These are phyloP conservation scores for Euryodendron excelsum DNA, from an alignment of 148 eudicot genomes.

Conservation along the genomic window DNA sequence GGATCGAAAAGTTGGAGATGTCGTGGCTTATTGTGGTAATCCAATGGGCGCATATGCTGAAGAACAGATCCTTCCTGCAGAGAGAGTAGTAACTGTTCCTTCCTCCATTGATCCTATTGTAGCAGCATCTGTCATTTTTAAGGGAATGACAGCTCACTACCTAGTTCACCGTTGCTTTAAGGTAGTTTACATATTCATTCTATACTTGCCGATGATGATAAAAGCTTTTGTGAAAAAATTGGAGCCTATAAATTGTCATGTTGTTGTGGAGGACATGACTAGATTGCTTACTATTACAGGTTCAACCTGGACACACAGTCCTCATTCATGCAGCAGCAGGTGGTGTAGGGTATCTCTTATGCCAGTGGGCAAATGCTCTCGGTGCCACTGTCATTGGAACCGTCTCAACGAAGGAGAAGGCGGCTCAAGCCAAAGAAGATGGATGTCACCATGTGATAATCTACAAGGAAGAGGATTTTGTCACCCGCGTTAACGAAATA, in stretches of 20 bases:
- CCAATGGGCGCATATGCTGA: slow-evolving; percentile 88
- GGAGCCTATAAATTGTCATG: background rate
- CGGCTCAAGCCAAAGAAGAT: slow-evolving; percentile 77
- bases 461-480: slow-evolving; percentile 79
- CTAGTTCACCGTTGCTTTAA: slow-evolving; percentile 67
- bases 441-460: slow-evolving; percentile 78
- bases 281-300: slow-evolving; percentile 38
- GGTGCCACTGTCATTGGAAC: slow-evolving; percentile 89
- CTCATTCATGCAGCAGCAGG: slow-evolving; percentile 90
- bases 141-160: slow-evolving; percentile 76
- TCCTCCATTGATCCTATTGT: slow-evolving; percentile 56
- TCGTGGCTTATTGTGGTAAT: slow-evolving; percentile 70
- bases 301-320: slow-evolving; percentile 72
- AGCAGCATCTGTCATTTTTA: slow-evolving; percentile 77
- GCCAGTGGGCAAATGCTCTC: slow-evolving; percentile 87
- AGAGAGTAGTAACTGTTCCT: slow-evolving; percentile 74
- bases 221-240: background rate
- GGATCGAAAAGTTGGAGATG: slow-evolving; percentile 67
- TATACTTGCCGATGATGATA: too few relatives aligned
- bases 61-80: slow-evolving; percentile 87
- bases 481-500: slow-evolving; percentile 63
- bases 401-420: slow-evolving; percentile 78
- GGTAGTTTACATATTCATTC: slow-evolving; percentile 30
- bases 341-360: slow-evolving; percentile 74
- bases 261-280: slow-evolving; percentile 13